These are phyloP conservation scores for Volvox africanus DNA, from an alignment of 139 green algal genomes.

Conservation along the genomic window DNA sequence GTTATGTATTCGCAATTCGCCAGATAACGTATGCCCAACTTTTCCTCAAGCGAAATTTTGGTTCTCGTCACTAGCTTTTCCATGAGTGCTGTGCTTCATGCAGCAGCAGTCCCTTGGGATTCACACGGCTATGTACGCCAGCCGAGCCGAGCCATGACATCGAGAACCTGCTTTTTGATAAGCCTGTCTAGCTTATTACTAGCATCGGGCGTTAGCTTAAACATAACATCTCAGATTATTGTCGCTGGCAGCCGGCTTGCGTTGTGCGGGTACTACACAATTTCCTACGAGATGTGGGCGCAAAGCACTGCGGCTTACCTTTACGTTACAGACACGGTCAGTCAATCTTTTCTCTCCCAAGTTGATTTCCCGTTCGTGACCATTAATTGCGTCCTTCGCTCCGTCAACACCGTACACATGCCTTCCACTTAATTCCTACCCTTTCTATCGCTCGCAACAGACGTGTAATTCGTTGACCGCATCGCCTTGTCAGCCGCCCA, in stretches of 20 bases:
- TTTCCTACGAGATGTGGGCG: background rate
- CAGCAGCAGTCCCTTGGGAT: too few species aligned
- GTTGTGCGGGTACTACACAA: constrained; percentile 13
- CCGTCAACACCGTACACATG: background rate
- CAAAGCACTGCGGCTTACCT: background rate
- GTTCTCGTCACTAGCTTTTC: too few species aligned
- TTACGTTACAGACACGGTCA: constrained; percentile 24
- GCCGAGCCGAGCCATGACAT: too few species aligned
- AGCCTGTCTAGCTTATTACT: background rate
- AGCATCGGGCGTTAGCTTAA: background rate
- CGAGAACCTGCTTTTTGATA: too few species aligned
- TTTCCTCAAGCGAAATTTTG: too few species aligned
- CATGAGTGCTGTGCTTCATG: too few species aligned
- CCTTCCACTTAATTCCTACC: background rate
- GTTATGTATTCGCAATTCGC: too few species aligned
- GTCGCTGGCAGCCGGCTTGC: background rate
- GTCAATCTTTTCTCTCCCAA: background rate
- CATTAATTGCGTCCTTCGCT: too few species aligned
- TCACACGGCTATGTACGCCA: too few species aligned
- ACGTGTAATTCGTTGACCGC: background rate
- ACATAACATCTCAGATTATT: background rate
- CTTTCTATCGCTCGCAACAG: background rate
- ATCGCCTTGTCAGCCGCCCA: background rate
- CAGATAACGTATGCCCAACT: too few species aligned
- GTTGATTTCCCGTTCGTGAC: background rate